These are phyloP conservation scores for Podosphaera leucotricha DNA, from an alignment of 2,329 filamentous ascomycete genomes.

Conservation along the genomic window DNA sequence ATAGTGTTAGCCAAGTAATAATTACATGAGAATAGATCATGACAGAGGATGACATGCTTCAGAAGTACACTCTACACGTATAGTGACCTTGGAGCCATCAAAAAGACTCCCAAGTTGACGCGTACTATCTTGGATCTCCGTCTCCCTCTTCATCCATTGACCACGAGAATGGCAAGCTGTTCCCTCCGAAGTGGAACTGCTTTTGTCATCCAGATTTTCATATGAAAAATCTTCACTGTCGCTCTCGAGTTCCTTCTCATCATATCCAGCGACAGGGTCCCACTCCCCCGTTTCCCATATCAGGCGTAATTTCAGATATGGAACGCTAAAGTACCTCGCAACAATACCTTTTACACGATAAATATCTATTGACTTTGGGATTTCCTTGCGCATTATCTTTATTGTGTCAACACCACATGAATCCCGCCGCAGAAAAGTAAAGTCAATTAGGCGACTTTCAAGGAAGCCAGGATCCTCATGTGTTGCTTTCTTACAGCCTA, in stretches of 20 bases:
- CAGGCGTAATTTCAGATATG: conserved; percentile 40
- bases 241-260: conserved; percentile 30
- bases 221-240: conserved; percentile 22
- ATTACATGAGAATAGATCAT: too few species aligned
- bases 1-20: too few species aligned
- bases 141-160: conserved; percentile 53
- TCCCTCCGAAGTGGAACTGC: conserved; percentile 3
- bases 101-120: conserved; percentile 66
- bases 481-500: conserved; percentile 25
- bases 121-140: conserved; percentile 57
- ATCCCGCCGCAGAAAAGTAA: conserved; percentile 26
- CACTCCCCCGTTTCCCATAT: conserved; percentile 82
- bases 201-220: conserved; percentile 5
- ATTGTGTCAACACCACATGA: neutral
- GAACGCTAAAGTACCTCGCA: conserved; percentile 40
- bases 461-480: conserved; percentile 56
- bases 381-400: conserved; percentile 15
- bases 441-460: conserved; percentile 48
- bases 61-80: conserved; percentile 37
- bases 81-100: conserved; percentile 43
- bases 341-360: conserved; percentile 65
- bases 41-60: too few species aligned
- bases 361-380: conserved; percentile 58
- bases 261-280: conserved; percentile 49
- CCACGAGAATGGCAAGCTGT: conserved; percentile 17